phyloP scores from a whole-genome alignment of 2,329 filamentous ascomycete species.

The Fusarium haematococcum region DNA sequence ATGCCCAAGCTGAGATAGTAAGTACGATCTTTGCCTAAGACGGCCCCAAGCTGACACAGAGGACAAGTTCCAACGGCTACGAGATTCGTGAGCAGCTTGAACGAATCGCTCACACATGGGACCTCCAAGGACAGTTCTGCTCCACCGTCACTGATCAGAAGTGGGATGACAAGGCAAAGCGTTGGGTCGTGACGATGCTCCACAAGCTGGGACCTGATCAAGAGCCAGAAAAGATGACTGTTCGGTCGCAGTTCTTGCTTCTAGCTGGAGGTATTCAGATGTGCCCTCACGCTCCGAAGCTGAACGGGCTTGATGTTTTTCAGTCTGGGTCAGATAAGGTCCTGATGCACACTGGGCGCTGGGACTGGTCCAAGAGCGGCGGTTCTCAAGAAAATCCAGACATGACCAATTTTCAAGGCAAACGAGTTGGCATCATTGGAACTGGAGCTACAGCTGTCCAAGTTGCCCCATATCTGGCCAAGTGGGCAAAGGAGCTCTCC shows the following conservation, averaged over 20 bases:
- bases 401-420: constrained; percentile 20
- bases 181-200: neutral
- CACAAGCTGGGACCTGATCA: neutral
- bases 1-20: constrained; percentile 65
- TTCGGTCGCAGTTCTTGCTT: neutral
- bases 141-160: neutral
- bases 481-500: neutral
- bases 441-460: neutral
- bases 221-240: neutral
- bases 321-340: neutral
- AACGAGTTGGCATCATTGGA: constrained; percentile 29
- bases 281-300: neutral
- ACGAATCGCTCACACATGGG: constrained; percentile 56
- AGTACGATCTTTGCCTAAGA: neutral
- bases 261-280: neutral
- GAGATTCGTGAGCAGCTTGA: constrained; percentile 59
- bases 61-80: constrained; percentile 43
- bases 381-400: constrained; percentile 12
- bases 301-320: neutral
- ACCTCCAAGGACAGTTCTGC: constrained; percentile 46
- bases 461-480: neutral
- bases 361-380: neutral
- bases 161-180: neutral
- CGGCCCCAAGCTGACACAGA: neutral
- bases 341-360: neutral